Evolutionary conservation across 495 filamentous ascomycete species (phyloP), one percentile per base, ranked within the genome.

Genomic region (Hypoxylon perforatum): DNA sequence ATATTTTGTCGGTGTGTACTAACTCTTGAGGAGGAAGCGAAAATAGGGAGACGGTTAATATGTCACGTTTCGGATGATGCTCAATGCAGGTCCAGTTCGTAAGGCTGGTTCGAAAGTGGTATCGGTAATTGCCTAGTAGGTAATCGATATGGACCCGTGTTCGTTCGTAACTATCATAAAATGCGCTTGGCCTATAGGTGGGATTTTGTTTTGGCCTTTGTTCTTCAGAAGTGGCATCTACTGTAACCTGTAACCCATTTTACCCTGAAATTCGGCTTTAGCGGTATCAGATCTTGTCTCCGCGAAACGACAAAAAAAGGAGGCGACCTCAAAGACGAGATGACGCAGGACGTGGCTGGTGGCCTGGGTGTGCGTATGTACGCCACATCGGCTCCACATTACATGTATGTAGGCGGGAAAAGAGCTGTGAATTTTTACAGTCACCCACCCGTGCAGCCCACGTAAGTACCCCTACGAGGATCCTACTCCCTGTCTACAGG

Each of bases 301-400:
- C 48, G 59, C 59, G 48, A 63, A 33, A 21, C n/a, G n/a, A n/a
- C n/a, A 41, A 51, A 60, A 69, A 28, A 69, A 69, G 65, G 65
- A 69, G 65, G 65, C 59, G 50, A 49, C 44, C n/a, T n/a, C n/a
- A n/a, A 30, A 54, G 56, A 19, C 11, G 28, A 54, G 59, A 69
- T 69, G 65, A 69, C 65, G 60, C 65, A 69, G 45, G 36, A 15
- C 42, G 58, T 67, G 62, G 62, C 62, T 65, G 53, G 49, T 54
- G 49, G 36, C 0, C 25, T 36, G 17, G 15, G 7, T 3, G 7
- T 28, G 25, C 25, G 25, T 28, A 28, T 10, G 18, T 53, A 35
- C 18, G 15, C 28, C 25, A 52, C 14, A 52, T 2, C 7, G 23
- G 57, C 39, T 51, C 57, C 51, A 57, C 35, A 38, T 38, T 11